Evolutionary conservation across 257 asterid genomes (phyloP), one percentile per base, ranked within the genome.

Genomic region (Salvia rosmarinus): DNA sequence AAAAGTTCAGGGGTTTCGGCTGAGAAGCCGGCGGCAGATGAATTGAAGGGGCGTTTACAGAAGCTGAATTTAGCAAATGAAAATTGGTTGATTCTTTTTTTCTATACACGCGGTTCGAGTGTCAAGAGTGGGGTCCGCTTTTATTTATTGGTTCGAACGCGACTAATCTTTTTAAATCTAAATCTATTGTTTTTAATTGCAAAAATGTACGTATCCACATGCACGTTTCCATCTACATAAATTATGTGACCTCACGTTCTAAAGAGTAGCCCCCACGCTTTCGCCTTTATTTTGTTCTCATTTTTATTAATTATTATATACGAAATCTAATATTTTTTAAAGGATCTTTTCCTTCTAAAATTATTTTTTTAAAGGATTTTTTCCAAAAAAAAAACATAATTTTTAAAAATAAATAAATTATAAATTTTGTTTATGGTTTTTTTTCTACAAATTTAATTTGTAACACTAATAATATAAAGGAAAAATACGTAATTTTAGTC

Each of bases 1-100:
- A 65, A 9, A 56, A 73, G 13, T 44, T 67, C 64, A 37, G 59
- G 59, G 46, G 78, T 75, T 14, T 2, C 19, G 59, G 4, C 14
- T 52, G 59, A 21, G 73, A 32, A 47, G 80, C 80, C 80, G 73
- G 80, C 78, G 55, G 70, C 69, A 43, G 34, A 67, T 66, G 66
- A 62, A 84, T 43, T 37, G 63, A 57, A 39, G 34, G 75, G 57
- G 79, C 81, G 84, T 81, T 76, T 84, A 85, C 84, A 54, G 44
- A 16, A 34, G 75, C 43, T 68, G 79, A 78, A 68, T 10, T 56
- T 6, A 35, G 21, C 1, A 49, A 34, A 59, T 46, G 16, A 67
- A 52, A 40, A 40, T 28, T 2, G 8, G 64, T 5, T 40, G 64
- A 47, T 25, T 70, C 12, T 17, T 46, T 35, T 73, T 21, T 20